Base-by-base conservation (phyloP, 345 rosid genomes). In the Rhodamnia argentea region DNA sequence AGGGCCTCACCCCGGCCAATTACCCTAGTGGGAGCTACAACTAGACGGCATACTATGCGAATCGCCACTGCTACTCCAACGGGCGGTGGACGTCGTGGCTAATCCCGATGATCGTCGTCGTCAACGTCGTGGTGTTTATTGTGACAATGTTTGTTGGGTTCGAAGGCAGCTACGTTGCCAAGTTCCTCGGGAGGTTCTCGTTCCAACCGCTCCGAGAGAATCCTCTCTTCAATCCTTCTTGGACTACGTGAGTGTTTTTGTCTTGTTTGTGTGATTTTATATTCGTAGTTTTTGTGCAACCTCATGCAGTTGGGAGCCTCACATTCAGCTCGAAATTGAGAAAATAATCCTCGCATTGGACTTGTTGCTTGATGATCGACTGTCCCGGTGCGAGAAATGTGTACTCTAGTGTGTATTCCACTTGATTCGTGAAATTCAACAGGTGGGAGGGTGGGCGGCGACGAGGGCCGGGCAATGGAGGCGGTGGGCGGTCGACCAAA, bases 151-250 rank as follows among this genome's bases (percentile, higher is more conserved):
- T 92, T 88, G 88, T 94, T 16, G 88, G 92, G 26, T 11, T 84
- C 55, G 88, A 91, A 12, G 93, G 92, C 78, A 51, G 78, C 56
- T 98, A 99, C 42, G 97, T 95, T 56, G 97, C 95, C 56, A 91
- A 86, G 88, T 94, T 96, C 86, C 94, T 98, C 5, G 93, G 97
- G 15, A 93, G 98, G 86, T 83, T 97, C 85, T 95, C 99, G 24
- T 98, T 97, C 89, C 92, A 96, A 91, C 99, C 99, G 44, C 90
- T 93, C 85, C 92, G 85, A 86, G 98, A 94, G 88, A 98, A 98
- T 84, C 99, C 99, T 89, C 93, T 96, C 59, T 93, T 98, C 86
- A 99, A 98, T 40, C 98, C 99, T 5, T 98, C 99, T 86, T 93
- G 98, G 90, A 56, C 82, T 11, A 93, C 99, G 99, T 98, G 88